A percentile compares a stretch with the other conserved stretches of the same genome.
These are phyloP conservation scores for Aspergillus indologenus DNA, from an alignment of 495 filamentous ascomycete species.

Conservation along the genomic window DNA sequence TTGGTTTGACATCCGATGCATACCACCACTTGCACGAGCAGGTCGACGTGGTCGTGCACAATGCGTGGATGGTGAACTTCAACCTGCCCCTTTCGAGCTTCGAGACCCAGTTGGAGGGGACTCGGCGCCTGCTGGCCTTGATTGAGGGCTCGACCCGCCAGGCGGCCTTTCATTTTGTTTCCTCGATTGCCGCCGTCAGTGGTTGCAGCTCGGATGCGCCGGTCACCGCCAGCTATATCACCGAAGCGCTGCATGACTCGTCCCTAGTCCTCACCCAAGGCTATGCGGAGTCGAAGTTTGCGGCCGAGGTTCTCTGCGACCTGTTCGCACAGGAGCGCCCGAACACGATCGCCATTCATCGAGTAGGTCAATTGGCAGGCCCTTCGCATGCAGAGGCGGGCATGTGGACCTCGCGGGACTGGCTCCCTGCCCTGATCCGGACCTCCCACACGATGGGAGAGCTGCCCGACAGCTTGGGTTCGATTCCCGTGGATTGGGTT, in stretches of 20 bases:
- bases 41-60: slow-evolving; percentile 56
- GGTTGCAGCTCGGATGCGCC: slow-evolving; percentile 25
- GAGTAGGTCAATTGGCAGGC: too few species aligned
- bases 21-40: slow-evolving; percentile 40
- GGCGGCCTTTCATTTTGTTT: slow-evolving; percentile 46
- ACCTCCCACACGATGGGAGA: too few species aligned
- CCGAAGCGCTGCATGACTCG: slow-evolving; percentile 48
- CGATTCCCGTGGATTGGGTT: too few species aligned
- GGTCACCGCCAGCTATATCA: slow-evolving; percentile 30
- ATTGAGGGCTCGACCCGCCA: background rate
- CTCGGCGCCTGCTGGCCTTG: slow-evolving; percentile 42
- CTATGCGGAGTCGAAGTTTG: slow-evolving; percentile 55
- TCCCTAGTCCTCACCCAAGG: slow-evolving; percentile 34
- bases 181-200: slow-evolving; percentile 49
- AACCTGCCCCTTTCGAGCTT: slow-evolving; percentile 56
- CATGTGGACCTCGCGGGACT: too few species aligned
- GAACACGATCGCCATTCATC: too few species aligned
- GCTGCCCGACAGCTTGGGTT: too few species aligned
- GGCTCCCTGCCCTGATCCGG: too few species aligned
- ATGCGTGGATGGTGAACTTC: slow-evolving; percentile 65
- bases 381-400: too few species aligned
- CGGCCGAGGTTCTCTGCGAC: too few species aligned
- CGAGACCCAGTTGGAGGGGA: slow-evolving; percentile 51
- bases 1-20: slow-evolving; percentile 41
- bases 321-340: too few species aligned